Base-by-base conservation (phyloP, 169 alveolate genomes). In the Cryptosporidium tyzzeri region DNA sequence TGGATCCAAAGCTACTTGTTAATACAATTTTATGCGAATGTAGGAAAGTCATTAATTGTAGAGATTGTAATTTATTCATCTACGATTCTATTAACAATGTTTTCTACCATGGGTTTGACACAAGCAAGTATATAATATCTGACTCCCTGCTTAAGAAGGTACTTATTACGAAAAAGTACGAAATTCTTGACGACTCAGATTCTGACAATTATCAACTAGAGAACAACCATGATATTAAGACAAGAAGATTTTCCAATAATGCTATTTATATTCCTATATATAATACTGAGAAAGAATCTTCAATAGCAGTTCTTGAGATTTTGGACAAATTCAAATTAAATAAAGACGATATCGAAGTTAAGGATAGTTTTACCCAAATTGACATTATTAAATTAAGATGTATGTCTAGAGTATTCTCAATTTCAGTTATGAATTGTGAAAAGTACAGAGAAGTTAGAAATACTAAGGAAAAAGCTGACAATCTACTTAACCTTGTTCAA, bases 381-480 rank as follows among this genome's bases (percentile, higher is more conserved):
- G 89, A 80, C 35, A 65, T 37, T 44, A 26, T 80, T 2, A 58
- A 41, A 12, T 37, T 80, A 21, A 39, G 48, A 2, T 80, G 59
- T 44, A 33, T 80, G 7, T 33, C 89, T 18, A 65, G 26, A 31
- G 65, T 80, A 80, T 61, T 70, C 51, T 80, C 75, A 14, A 62
- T 26, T 50, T 80, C 80, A 21, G 70, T 80, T 12, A 6, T 62
- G 23, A 80, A 80, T 65, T 80, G 89, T 33, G 89, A 80, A 44
- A 59, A 62, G 59, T 80, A 80, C 67, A 80, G 62, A 26, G 89
- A 80, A 65, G 67, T 80, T 23, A 26, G 69, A 61, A 80, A 45
- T n/a, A 80, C 89, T 26, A 80, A 80, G 48, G 89, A 80, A 18
- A 59, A 44, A 16, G 89, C 89, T 6, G 89, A 80, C 55, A 80